Evolutionary conservation across 2,329 filamentous ascomycete genomes (phyloP), one percentile per base, ranked within the genome.

Genomic region (Clonostachys byssicola): DNA sequence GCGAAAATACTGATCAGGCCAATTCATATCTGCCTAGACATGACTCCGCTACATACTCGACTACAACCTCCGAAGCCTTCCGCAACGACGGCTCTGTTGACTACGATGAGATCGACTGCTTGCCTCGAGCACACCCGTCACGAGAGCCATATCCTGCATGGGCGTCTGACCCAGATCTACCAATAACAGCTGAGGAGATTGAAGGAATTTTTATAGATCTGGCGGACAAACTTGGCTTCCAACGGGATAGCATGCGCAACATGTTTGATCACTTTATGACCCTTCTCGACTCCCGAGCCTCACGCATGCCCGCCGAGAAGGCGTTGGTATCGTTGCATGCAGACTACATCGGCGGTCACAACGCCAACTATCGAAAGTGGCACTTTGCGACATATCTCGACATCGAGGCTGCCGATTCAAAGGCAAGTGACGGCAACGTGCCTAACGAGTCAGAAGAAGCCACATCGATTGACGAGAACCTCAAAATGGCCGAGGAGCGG

Each of bases 241-340:
- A 99, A 73, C 85, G 94, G 41, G 94, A 99, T 74, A 99, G 94
- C 80, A 99, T 99, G 92, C 85, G 94, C 44, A 99, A 99, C 78
- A 96, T 99, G 89, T 99, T 96, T 66, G 94, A 99, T 62, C 94
- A 99, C 67, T 76, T 99, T 55, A 97, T 99, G 94, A 94, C 88
- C 1, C 78, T 96, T 40, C 78, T 99, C 42, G 94, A 99, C 64
- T 99, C 94, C 3, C 83, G 94, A 61, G 92, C 94, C 1, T 99
- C 94, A 17, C 92, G 94, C 54, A 97, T 99, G 94, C 94, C 94
- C 0, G 94, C 94, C 2, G 99, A 99, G 67, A 94, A 99, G 71
- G 94, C 94, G 5, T 78, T 99, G 4, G 74, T 99, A 6, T 97
- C 94, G 0, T 80, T 99, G 1, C 94, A 99, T 60, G 92, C 94